Evolutionary conservation across 305 asterid genomes (phyloP).

Genomic region (Andrographis paniculata): DNA sequence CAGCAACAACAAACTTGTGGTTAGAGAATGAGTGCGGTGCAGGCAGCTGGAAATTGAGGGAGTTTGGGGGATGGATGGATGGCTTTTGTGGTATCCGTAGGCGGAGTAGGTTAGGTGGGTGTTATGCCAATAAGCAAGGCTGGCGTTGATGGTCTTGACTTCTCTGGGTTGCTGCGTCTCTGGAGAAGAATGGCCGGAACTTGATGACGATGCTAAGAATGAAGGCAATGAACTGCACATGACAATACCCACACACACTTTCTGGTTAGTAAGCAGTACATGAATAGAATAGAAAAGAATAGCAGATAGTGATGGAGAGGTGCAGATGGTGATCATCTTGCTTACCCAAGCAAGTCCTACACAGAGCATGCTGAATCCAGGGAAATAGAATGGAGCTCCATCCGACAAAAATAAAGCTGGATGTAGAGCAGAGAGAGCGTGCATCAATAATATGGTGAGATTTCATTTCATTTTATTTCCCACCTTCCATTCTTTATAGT

Average conservation of each 20-base stretch:
- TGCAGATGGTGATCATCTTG: neutral
- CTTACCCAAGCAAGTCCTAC: constrained; percentile 53
- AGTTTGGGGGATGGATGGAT: no score
- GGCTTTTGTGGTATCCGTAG: no score
- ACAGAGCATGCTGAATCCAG: constrained; percentile 55
- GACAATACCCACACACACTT: neutral
- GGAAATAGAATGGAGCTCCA: constrained; percentile 41
- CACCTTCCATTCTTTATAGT: no score
- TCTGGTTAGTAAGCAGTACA: neutral
- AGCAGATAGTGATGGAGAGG: neutral
- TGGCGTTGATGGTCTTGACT: no score
- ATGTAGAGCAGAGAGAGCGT: neutral
- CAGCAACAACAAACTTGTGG: neutral
- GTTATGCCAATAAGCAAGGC: constrained; percentile 30
- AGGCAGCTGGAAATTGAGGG: no score
- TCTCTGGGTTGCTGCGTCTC: constrained; percentile 20
- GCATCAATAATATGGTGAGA: no score
- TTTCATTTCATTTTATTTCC: no score
- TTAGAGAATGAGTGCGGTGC: no score
- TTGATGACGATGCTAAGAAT: constrained; percentile 31
- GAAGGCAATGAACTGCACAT: constrained; percentile 42
- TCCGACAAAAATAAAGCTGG: constrained; percentile 47
- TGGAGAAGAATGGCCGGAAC: constrained; percentile 25
- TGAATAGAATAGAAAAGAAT: neutral
- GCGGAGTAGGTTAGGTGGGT: no score